Evolutionary conservation across 108 stramenopile species (phyloP).

Genomic region (Skeletonema potamos): DNA sequence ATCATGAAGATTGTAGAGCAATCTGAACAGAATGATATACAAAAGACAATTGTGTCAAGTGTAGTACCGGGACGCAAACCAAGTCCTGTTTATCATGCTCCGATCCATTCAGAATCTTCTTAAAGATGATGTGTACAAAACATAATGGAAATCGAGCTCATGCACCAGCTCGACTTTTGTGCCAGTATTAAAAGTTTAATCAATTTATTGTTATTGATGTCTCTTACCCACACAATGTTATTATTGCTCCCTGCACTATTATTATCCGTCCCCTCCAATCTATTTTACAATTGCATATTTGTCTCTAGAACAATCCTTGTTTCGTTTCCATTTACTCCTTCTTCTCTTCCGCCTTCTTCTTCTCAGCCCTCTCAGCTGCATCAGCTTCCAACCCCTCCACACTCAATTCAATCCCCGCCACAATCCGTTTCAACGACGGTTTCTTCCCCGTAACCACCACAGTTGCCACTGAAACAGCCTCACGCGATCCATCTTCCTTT

Average conservation of each 20-base stretch:
- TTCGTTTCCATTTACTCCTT: background rate
- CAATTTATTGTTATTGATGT: background rate
- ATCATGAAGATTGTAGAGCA: constrained; percentile 62
- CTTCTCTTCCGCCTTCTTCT: constrained; percentile 56
- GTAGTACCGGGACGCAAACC: constrained; percentile 74
- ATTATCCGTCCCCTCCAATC: background rate
- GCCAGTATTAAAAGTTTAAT: no score
- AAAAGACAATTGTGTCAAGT: constrained; percentile 56
- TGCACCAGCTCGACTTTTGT: no score
- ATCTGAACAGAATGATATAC: constrained; percentile 42
- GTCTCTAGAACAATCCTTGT: background rate
- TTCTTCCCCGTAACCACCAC: constrained; percentile 71
- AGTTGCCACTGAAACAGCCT: constrained; percentile 79
- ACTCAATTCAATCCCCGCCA: constrained; percentile 80
- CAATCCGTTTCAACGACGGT: constrained; percentile 59
- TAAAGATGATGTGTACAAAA: background rate
- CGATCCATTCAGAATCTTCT: constrained; percentile 12
- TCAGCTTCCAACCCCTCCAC: constrained; percentile 79
- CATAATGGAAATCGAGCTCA: no score
- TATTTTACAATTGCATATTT: background rate
- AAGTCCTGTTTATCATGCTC: constrained; percentile 65
- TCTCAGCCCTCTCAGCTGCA: constrained; percentile 69
- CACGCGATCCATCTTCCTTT: constrained; percentile 46
- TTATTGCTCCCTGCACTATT: background rate
- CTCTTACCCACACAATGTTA: background rate